Base-by-base conservation (phyloP, 2,329 filamentous ascomycete species). In the Fusarium sarcochroum region DNA sequence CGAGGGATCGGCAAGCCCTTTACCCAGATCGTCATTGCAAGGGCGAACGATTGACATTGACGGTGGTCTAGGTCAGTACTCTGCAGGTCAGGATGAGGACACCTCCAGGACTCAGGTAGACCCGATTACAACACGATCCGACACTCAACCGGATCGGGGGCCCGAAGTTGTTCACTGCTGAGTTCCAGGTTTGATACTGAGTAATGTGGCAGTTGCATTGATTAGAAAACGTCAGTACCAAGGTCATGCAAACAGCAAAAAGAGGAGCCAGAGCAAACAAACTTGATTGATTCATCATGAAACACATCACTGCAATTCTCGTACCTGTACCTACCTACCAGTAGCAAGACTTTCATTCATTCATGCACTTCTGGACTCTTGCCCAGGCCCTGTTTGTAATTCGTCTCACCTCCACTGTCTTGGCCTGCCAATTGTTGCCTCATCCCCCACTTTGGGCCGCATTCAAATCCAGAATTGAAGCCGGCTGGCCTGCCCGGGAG, bases 391-490 rank as follows among this genome's bases (percentile, higher is more conserved):
- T 48, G 63, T 45, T 46, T 63, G 38, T 52, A 66, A 65, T 54
- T 68, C 27, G 53, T 57, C 60, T 51, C 41, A 46, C 47, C 41
- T 63, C 38, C 51, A 41, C 58, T 49, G 45, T 47, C 51, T 64
- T 63, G 49, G 42, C 61, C 58, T 63, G 45, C 60, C 51, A 51
- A 56, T 63, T 69, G 61, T 67, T 63, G 62, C 66, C 62, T 56
- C 66, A 69, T 70, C 66, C 42, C 58, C 66, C 66, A 69, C 66
- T 63, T 69, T 69, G 53, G 66, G 66, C 66, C 66, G 66, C 66
- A 69, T 67, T 63, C 66, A 56, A 37, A 55, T 61, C 42, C 40
- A 50, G n/a, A 41, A 38, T 21, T 30, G 27, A 23, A 35, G 38
- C 21, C 54, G 27, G 46, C 41, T 45, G 47, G 34, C 27, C 61